Evolutionary conservation across 169 alveolate species (phyloP).

Genomic region (Cryptosporidium baileyi): DNA sequence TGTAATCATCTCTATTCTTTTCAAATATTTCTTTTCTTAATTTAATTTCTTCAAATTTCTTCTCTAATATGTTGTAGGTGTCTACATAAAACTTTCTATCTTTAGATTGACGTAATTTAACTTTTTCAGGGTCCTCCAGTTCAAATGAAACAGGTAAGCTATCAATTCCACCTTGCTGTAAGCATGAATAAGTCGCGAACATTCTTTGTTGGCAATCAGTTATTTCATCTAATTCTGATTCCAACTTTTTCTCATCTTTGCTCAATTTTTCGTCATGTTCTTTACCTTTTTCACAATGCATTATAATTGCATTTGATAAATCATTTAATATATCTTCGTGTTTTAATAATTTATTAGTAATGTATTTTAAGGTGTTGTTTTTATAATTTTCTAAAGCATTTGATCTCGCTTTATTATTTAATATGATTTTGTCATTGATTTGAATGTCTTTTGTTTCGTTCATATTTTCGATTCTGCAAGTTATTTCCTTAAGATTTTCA

Average conservation of each 20-base stretch:
- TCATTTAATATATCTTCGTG: slow-evolving; percentile 56
- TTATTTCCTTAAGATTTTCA: background rate
- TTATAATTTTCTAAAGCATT: slow-evolving; percentile 16
- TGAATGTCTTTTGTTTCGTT: background rate
- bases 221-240: slow-evolving; percentile 43
- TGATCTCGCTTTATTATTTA: slow-evolving; percentile 21
- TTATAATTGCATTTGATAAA: slow-evolving; percentile 19
- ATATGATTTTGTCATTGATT: background rate
- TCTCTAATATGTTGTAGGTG: slow-evolving; percentile 15
- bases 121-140: slow-evolving; percentile 59
- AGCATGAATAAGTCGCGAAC: slow-evolving; percentile 68
- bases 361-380: background rate
- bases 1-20: slow-evolving; percentile 53
- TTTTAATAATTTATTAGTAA: background rate
- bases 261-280: slow-evolving; percentile 21
- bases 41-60: slow-evolving; percentile 48
- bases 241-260: slow-evolving; percentile 45
- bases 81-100: slow-evolving; percentile 37
- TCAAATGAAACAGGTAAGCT: slow-evolving; percentile 69
- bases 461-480: background rate
- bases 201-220: slow-evolving; percentile 69
- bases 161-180: slow-evolving; percentile 69
- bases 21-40: slow-evolving; percentile 40
- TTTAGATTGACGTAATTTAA: slow-evolving; percentile 34
- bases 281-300: slow-evolving; percentile 60